Conservation (phyloP, 306 rosid genomes). For the Glycine soja region DNA sequence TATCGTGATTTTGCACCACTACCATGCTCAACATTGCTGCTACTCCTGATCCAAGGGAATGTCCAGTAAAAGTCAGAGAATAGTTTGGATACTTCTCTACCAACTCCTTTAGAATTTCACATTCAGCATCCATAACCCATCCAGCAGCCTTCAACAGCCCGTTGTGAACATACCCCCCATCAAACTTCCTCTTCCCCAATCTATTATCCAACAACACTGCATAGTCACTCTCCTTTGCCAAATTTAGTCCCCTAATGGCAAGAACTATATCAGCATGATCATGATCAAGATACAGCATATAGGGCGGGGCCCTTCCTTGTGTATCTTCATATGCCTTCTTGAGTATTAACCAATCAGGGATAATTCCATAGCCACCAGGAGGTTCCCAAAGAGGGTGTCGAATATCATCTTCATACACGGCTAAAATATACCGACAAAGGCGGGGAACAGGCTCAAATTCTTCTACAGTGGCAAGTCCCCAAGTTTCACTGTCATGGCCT, state of each 20-base stretch:
- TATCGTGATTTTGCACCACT: constrained; percentile 72
- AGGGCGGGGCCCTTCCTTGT: constrained; percentile 78
- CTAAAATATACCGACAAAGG: constrained; percentile 81
- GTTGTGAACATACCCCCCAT: constrained; percentile 96
- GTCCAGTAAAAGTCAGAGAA: constrained; percentile 91
- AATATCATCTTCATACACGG: constrained; percentile 90
- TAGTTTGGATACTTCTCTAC: constrained; percentile 72
- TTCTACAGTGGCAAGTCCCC: constrained; percentile 81
- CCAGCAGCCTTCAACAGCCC: constrained; percentile 91
- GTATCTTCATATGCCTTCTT: constrained; percentile 78
- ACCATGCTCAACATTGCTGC: constrained; percentile 80
- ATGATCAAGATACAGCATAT: constrained; percentile 81
- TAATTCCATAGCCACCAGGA: constrained; percentile 86
- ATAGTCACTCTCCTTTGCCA: constrained; percentile 90
- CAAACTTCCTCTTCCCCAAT: constrained; percentile 88
- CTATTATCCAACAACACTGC: constrained; percentile 81
- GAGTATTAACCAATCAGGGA: constrained; percentile 70
- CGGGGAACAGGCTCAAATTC: constrained; percentile 93
- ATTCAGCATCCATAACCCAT: constrained; percentile 79
- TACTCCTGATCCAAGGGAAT: constrained; percentile 96
- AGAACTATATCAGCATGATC: constrained; percentile 83
- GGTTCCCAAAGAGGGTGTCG: constrained; percentile 82
- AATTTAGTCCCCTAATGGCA: constrained; percentile 86
- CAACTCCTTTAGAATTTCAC: constrained; percentile 68
- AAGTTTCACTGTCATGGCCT: constrained; percentile 94